Evolutionary conservation across 805 yeast genomes (phyloP).

Genomic region (Wickerhamiella brachini): DNA sequence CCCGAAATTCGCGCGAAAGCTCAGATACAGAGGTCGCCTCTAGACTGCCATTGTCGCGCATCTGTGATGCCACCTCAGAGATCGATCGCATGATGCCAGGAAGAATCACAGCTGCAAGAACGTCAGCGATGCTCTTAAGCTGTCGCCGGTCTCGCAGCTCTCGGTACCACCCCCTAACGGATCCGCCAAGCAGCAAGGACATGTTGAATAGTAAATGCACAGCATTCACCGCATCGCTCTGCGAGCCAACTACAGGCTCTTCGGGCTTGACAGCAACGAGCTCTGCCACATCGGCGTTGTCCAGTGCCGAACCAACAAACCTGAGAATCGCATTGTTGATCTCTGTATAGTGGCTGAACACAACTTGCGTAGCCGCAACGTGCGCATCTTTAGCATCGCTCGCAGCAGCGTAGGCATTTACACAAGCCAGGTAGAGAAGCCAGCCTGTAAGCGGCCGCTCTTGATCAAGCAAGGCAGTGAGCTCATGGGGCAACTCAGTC

Average conservation of each 20-base stretch:
- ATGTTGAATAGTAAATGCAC: conserved; percentile 8
- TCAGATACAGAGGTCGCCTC: conserved; percentile 8
- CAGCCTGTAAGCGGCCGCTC: neutral
- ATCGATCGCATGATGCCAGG: conserved; percentile 11
- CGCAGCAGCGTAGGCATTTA: neutral
- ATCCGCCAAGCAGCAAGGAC: conserved; percentile 5
- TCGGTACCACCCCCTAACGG: conserved; percentile 16
- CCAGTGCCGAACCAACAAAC: neutral
- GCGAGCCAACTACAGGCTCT: neutral
- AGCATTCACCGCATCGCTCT: neutral
- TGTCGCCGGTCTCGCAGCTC: conserved; percentile 12
- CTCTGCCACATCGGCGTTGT: neutral
- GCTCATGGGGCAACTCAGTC: neutral
- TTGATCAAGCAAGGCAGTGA: neutral
- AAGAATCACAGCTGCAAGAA: conserved; percentile 5
- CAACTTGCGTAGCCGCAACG: neutral
- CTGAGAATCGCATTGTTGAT: neutral
- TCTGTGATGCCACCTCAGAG: conserved; percentile 1
- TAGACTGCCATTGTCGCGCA: conserved; percentile 1
- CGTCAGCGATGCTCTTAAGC: conserved; percentile 7
- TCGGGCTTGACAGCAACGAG: neutral
- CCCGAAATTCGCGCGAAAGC: conserved; percentile 14
- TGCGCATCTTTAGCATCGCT: neutral
- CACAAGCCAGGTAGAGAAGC: conserved; percentile 4
- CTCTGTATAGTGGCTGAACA: neutral